A percentile compares a stretch with the other conserved stretches of the same genome.
phyloP scores from a whole-genome alignment of 768 basidiomycete species.

The Rhodotorula babjevae region DNA sequence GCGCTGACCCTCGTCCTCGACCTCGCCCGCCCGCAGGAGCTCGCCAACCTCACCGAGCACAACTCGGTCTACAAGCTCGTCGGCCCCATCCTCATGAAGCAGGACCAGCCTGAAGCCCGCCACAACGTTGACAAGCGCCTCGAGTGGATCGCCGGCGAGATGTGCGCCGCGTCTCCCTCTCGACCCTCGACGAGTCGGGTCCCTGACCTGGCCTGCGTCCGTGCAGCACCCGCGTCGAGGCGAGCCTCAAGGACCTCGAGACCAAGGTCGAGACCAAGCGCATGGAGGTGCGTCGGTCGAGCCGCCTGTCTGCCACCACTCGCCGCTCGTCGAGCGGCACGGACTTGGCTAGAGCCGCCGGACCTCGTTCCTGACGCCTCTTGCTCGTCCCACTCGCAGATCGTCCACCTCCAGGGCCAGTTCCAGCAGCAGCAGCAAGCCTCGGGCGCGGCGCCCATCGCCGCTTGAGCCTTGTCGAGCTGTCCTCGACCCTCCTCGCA shows the following conservation, averaged over 20 bases:
- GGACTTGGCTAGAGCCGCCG: no score
- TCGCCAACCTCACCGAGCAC: slow-evolving; percentile 63
- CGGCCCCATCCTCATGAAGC: slow-evolving; percentile 82
- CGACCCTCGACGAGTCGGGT: background rate
- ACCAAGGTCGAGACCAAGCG: slow-evolving; percentile 75
- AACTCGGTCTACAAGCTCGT: slow-evolving; percentile 86
- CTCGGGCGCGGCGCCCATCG: background rate
- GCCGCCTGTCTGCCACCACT: no score
- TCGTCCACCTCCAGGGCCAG: slow-evolving; percentile 34
- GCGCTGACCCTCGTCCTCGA: no score
- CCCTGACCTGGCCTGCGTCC: slow-evolving; percentile 6
- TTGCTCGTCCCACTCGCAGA: background rate
- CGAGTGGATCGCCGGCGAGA: slow-evolving; percentile 80
- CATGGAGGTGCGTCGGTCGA: slow-evolving; percentile 58
- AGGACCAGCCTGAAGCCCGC: slow-evolving; percentile 82
- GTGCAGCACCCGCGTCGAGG: slow-evolving; percentile 70
- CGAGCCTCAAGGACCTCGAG: slow-evolving; percentile 71
- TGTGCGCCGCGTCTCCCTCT: slow-evolving; percentile 55
- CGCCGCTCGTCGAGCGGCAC: background rate
- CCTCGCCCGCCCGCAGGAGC: slow-evolving; percentile 61
- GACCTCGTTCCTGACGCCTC: background rate
- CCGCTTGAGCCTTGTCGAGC: background rate
- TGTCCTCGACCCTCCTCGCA: background rate
- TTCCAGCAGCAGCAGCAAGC: slow-evolving; percentile 21
- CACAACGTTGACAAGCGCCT: slow-evolving; percentile 81